Conservation (phyloP, 139 green algal genomes). For the Tetratostichococcus sp. region DNA sequence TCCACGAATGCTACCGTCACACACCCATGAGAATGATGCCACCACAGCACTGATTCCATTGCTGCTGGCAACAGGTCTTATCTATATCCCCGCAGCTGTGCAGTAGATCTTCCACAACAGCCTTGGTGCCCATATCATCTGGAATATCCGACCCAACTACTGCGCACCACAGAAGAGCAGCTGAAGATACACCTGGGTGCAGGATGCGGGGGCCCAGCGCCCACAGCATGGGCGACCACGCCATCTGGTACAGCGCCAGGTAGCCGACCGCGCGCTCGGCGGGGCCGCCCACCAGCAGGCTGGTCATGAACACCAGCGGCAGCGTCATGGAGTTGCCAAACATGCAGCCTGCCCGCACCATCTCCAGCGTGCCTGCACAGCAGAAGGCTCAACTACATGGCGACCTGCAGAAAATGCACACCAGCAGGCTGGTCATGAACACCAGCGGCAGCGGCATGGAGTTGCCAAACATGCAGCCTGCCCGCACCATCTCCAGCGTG, state of each 20-base stretch:
- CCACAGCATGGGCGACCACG: constrained; percentile 58
- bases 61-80: too few relatives aligned
- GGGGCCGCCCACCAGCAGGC: constrained; percentile 34
- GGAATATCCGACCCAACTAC: too few relatives aligned
- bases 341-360: constrained; percentile 41
- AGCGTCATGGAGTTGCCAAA: constrained; percentile 75
- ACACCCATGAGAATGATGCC: too few relatives aligned
- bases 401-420: too few relatives aligned
- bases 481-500: constrained; percentile 29
- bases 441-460: constrained; percentile 60
- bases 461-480: constrained; percentile 62
- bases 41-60: too few relatives aligned
- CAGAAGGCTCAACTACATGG: too few relatives aligned
- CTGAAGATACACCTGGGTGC: constrained; percentile 3
- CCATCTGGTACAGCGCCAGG: constrained; percentile 39
- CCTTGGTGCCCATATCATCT: too few relatives aligned
- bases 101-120: too few relatives aligned
- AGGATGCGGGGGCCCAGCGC: constrained; percentile 41
- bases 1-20: too few relatives aligned
- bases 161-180: too few relatives aligned
- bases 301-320: constrained; percentile 50
- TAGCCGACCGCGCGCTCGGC: constrained; percentile 33
- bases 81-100: too few relatives aligned
- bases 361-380: constrained; percentile 22
- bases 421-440: constrained; percentile 51